A percentile compares a stretch with the other conserved stretches of the same genome.
Conservation (phyloP, 805 yeast genomes). For the Cephaloascus albidus region DNA sequence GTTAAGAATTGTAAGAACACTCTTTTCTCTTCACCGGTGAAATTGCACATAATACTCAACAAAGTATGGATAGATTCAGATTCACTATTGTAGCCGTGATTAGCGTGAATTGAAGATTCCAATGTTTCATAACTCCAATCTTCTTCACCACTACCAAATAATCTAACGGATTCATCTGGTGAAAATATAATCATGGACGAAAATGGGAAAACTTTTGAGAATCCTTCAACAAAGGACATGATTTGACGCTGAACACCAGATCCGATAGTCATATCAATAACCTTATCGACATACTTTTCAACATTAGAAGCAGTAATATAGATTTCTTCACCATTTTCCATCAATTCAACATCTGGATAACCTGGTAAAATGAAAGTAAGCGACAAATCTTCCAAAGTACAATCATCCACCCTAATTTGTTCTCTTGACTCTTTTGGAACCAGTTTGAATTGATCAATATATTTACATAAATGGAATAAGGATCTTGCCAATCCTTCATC, state of each 20-base stretch:
- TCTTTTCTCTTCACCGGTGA: conserved; percentile 49
- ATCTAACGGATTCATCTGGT: conserved; percentile 58
- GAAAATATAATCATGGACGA: conserved; percentile 62
- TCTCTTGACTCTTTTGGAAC: conserved; percentile 5
- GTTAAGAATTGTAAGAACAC: conserved; percentile 80
- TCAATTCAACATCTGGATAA: conserved; percentile 46
- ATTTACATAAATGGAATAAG: conserved; percentile 36
- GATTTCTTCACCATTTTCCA: conserved; percentile 43
- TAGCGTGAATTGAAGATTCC: conserved; percentile 58
- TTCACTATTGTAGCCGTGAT: conserved; percentile 79
- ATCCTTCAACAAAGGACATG: conserved; percentile 66
- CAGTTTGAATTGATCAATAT: conserved; percentile 18
- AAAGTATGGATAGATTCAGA: conserved; percentile 55
- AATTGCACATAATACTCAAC: conserved; percentile 50
- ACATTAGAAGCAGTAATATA: conserved; percentile 45
- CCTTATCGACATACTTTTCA: conserved; percentile 43
- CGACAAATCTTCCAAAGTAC: conserved; percentile 43
- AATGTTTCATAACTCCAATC: conserved; percentile 76
- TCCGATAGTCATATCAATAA: conserved; percentile 51
- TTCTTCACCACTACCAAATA: conserved; percentile 69
- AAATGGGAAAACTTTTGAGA: conserved; percentile 75
- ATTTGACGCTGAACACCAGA: conserved; percentile 60
- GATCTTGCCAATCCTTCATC: conserved; percentile 57
- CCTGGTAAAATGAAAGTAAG: conserved; percentile 77
- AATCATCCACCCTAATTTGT: conserved; percentile 17